Percentiles rank a stretch among this genome's conserved stretches.
phyloP scores from a whole-genome alignment of 352 stramenopile species.

The Phytophthora citrophthora region DNA sequence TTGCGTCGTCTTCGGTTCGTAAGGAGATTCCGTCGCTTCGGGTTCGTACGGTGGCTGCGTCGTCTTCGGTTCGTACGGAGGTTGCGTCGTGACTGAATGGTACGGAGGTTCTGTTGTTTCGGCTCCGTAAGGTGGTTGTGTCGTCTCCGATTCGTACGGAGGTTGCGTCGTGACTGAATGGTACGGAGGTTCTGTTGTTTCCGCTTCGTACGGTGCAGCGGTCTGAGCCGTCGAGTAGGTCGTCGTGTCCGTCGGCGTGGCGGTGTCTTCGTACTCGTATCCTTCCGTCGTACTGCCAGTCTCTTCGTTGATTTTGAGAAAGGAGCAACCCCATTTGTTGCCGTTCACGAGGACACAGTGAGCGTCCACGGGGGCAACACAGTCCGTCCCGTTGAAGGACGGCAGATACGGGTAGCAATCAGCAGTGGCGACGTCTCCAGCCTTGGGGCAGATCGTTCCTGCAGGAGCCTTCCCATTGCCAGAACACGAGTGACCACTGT shows the following conservation, averaged over 20 bases:
- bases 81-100: too few species aligned
- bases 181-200: too few species aligned
- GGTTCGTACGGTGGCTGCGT: too few species aligned
- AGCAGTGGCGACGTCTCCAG: conserved; percentile 24
- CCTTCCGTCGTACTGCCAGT: too few species aligned
- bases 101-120: too few species aligned
- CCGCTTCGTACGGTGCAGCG: too few species aligned
- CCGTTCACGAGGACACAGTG: conserved; percentile 13
- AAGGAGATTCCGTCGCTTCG: too few species aligned
- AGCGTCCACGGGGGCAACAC: conserved; percentile 24
- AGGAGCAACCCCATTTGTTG: conserved; percentile 22
- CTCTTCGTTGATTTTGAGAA: conserved; percentile 4
- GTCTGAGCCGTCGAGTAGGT: not conserved
- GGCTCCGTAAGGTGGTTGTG: too few species aligned
- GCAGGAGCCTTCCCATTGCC: conserved; percentile 9
- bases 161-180: too few species aligned
- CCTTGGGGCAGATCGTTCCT: conserved; percentile 18
- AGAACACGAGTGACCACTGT: conserved; percentile 21
- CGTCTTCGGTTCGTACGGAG: too few species aligned
- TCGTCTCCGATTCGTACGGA: too few species aligned
- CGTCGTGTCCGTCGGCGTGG: not conserved
- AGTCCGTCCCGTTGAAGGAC: conserved; percentile 23
- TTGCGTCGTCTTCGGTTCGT: too few species aligned
- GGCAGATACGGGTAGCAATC: conserved; percentile 22
- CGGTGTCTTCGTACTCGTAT: not conserved